Base-by-base conservation (phyloP, 176 grass and related monocot genomes). In the Ensete ventricosum region DNA sequence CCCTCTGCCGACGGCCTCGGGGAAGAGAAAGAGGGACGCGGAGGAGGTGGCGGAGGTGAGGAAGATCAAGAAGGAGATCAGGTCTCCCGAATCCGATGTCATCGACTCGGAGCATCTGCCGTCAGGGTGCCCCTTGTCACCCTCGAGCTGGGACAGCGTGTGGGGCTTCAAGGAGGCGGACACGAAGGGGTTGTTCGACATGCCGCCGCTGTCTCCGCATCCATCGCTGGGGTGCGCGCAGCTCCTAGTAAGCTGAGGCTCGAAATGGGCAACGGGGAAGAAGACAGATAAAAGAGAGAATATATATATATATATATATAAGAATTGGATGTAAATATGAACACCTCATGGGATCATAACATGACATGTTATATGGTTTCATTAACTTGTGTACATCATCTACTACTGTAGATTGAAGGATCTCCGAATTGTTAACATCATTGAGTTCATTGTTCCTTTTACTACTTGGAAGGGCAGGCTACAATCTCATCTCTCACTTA, bases 21-120 rank as follows among this genome's bases (percentile, higher is more conserved):
- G 16, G 57, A 60, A 60, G 57, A 60, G 14, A 65, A 75, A 73
- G 67, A 76, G 55, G 60, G 48, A 50, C 53, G 69, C 34, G 20
- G 27, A 14, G 74, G 62, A 27, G 17, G 67, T 71, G 60, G 51
- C 60, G 9, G 63, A 49, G 34, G 52, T 22, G 12, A 60, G 76
- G 49, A 62, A 50, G 57, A n/a, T 62, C 17, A 62, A 62, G 57
- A 62, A 21, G 57, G 57, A 62, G 57, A 14, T 19, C 17, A 62
- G 57, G 4, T 62, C 57, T 2, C 57, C 57, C 17, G 57, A 62
- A 17, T 19, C 57, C 17, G 57, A 62, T 17, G 57, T 19, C 57
- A n/a, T 14, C 57, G 57, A 62, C 7, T 6, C 14, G 17, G 57
- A 62, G 4, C 20, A 14, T 17, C 14, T 17, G 17, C 57, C 57